These are phyloP conservation scores for Glycine latifolia DNA, from an alignment of 306 rosid species.

Conservation along the genomic window DNA sequence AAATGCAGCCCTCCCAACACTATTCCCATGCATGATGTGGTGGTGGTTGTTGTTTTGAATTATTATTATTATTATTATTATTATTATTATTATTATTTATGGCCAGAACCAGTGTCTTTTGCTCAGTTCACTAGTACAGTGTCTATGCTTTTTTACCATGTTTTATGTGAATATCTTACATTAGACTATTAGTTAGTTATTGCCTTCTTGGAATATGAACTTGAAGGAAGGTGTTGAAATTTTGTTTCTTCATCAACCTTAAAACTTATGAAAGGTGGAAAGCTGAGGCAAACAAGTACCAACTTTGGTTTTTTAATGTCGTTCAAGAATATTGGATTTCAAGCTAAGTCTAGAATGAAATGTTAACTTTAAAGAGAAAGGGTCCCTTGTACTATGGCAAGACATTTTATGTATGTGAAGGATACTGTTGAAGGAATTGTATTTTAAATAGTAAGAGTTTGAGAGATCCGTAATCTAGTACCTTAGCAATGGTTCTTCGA, in stretches of 20 bases:
- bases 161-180: conserved; percentile 67
- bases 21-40: conserved; percentile 59
- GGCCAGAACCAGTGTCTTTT: conserved; percentile 52
- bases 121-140: conserved; percentile 51
- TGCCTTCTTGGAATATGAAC: conserved; percentile 47
- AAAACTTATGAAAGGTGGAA: conserved; percentile 27
- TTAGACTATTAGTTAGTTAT: conserved; percentile 51
- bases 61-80: conserved; percentile 21
- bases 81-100: conserved; percentile 35
- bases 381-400: conserved; percentile 2
- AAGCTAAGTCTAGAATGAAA: conserved; percentile 42
- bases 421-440: conserved; percentile 22
- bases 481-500: conserved; percentile 42
- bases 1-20: conserved; percentile 68
- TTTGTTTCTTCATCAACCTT: conserved; percentile 42
- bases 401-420: neutral
- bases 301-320: conserved; percentile 34
- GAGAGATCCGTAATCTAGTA: conserved; percentile 47
- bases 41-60: conserved; percentile 31
- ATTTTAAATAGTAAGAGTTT: conserved; percentile 28
- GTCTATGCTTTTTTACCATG: conserved; percentile 45
- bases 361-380: conserved; percentile 4
- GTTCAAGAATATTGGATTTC: conserved; percentile 38
- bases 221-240: conserved; percentile 49
- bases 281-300: conserved; percentile 32